Evolutionary conservation across 2,329 filamentous ascomycete species (phyloP).

Genomic region (Hypoxylon sp.): DNA sequence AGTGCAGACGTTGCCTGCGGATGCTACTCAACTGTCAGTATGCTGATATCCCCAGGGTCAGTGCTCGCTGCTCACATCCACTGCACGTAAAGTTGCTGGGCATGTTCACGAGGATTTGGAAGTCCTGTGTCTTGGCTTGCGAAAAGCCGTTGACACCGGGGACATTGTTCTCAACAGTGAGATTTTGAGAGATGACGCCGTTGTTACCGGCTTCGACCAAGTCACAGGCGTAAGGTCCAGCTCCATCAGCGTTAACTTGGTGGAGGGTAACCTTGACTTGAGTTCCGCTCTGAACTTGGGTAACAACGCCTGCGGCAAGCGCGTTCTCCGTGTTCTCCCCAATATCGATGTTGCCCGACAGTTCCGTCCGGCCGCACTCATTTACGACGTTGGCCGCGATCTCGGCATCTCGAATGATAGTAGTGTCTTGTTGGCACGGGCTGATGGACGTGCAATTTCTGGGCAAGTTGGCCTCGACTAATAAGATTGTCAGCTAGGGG

Average conservation of each 20-base stretch:
- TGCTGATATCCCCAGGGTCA: background rate
- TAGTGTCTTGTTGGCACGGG: constrained; percentile 74
- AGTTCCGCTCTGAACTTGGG: constrained; percentile 61
- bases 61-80: constrained; percentile 57
- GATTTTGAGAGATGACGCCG: constrained; percentile 59
- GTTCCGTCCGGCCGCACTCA: constrained; percentile 71
- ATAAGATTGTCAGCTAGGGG: constrained; percentile 3
- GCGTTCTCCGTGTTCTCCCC: constrained; percentile 66
- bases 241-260: constrained; percentile 66
- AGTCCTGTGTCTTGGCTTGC: constrained; percentile 66
- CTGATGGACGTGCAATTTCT: constrained; percentile 73
- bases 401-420: constrained; percentile 70
- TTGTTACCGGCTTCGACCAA: constrained; percentile 52
- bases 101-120: constrained; percentile 67
- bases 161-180: constrained; percentile 69
- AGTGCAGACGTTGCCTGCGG: constrained; percentile 69
- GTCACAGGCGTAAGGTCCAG: constrained; percentile 67
- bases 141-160: constrained; percentile 69
- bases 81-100: constrained; percentile 61
- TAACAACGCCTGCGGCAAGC: constrained; percentile 59
- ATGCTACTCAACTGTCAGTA: constrained; percentile 51
- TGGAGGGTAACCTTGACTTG: constrained; percentile 62
- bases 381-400: constrained; percentile 65
- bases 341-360: constrained; percentile 71
- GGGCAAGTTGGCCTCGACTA: constrained; percentile 66